A percentile compares a stretch with the other conserved stretches of the same genome.
Evolutionary conservation across 768 basidiomycete genomes (phyloP).

Genomic region (Boletus barrowsii): DNA sequence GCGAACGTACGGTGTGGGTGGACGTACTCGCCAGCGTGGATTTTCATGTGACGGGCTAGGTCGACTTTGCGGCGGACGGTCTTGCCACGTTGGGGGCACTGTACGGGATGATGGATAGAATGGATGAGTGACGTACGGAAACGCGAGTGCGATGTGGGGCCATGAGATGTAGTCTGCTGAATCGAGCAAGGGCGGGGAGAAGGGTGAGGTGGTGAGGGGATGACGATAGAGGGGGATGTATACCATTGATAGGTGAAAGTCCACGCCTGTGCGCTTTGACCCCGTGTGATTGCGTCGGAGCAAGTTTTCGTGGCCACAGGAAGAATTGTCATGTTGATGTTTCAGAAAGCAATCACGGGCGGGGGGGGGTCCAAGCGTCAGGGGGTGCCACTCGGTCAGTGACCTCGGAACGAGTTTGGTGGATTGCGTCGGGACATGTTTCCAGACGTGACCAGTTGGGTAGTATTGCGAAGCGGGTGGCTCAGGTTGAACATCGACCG

Average conservation of each 20-base stretch:
- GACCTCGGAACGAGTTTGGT: not conserved
- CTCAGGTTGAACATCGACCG: no score
- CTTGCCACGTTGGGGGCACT: no score
- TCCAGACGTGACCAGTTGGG: no score
- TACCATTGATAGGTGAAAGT: not conserved
- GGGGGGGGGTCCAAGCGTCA: conserved; percentile 12
- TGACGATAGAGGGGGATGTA: conserved; percentile 11
- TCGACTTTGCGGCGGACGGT: no score
- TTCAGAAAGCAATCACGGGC: conserved; percentile 18
- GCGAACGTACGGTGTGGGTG: no score
- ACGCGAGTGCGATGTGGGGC: no score
- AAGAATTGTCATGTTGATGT: conserved; percentile 12
- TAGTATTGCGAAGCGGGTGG: no score
- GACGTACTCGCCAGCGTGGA: no score
- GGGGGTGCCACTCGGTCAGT: conserved; percentile 22
- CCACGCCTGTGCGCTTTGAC: conserved; percentile 12
- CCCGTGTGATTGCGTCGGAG: conserved; percentile 26
- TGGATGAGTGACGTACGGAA: conserved; percentile 8
- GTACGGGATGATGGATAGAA: no score
- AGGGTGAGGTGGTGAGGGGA: not conserved
- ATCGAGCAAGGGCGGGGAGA: not conserved
- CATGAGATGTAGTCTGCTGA: not conserved
- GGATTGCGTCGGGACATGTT: conserved; percentile 24
- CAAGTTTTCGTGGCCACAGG: conserved; percentile 7
- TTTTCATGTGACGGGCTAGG: no score